Conservation (phyloP, 768 basidiomycete genomes). For the Scleroderma bovista region DNA sequence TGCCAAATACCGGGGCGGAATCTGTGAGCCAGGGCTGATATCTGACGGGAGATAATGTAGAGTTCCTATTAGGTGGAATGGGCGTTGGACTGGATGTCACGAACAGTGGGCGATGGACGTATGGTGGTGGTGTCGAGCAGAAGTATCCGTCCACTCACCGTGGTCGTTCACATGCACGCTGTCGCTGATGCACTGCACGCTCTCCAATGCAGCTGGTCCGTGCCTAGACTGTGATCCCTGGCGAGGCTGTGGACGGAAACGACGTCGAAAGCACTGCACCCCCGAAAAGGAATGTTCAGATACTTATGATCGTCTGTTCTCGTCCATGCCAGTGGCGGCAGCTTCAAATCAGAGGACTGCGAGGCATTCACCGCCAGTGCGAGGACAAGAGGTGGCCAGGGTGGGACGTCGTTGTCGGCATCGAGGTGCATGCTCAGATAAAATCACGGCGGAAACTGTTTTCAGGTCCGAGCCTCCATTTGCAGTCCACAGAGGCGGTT, state of each 20-base stretch:
- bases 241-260: neutral
- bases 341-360: slow-evolving; percentile 3
- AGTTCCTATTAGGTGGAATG: neutral
- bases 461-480: slow-evolving; percentile 45
- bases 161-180: neutral
- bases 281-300: neutral
- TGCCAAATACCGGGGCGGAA: slow-evolving; percentile 19
- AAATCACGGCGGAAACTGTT: slow-evolving; percentile 86
- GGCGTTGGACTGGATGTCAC: neutral
- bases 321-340: slow-evolving; percentile 9
- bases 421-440: slow-evolving; percentile 95
- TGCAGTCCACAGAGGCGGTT: neutral
- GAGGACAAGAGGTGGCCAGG: slow-evolving; percentile 60
- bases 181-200: neutral
- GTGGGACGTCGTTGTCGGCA: slow-evolving; percentile 87
- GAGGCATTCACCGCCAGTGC: slow-evolving; percentile 6
- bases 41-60: neutral
- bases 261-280: neutral
- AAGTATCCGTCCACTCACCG: neutral
- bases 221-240: no score
- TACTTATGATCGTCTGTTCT: neutral
- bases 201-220: no score
- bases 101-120: neutral
- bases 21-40: slow-evolving; percentile 11
- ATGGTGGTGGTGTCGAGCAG: neutral